Evolutionary conservation across 148 eudicot genomes (phyloP).

Genomic region (Cornus controversa): DNA sequence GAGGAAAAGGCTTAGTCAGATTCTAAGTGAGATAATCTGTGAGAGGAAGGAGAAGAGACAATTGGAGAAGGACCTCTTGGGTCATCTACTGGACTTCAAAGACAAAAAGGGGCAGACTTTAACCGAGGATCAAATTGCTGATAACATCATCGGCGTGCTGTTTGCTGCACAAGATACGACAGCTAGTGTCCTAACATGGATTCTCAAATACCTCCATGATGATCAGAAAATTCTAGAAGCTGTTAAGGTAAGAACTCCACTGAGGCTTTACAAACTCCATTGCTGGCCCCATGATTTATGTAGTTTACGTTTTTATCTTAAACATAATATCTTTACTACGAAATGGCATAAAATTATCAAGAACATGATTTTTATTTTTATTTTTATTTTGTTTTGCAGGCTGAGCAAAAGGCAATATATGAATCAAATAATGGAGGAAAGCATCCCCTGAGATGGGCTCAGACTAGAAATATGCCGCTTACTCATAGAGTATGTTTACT

Average conservation of each 20-base stretch:
- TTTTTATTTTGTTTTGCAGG: conserved; percentile 31
- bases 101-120: conserved; percentile 53
- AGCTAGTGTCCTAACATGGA: conserved; percentile 85
- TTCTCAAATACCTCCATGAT: conserved; percentile 71
- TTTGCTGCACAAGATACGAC: conserved; percentile 96
- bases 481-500: conserved; percentile 59
- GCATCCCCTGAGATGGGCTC: conserved; percentile 63
- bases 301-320: neutral
- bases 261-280: conserved; percentile 2
- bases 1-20: conserved; percentile 48
- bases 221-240: conserved; percentile 41
- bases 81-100: conserved; percentile 57
- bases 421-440: conserved; percentile 51
- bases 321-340: neutral
- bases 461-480: conserved; percentile 67
- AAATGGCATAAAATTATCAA: neutral
- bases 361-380: neutral
- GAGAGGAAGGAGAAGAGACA: conserved; percentile 65
- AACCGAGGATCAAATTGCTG: conserved; percentile 59
- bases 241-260: conserved; percentile 46
- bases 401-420: conserved; percentile 55
- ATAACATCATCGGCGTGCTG: conserved; percentile 79
- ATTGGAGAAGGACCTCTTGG: conserved; percentile 50
- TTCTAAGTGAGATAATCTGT: conserved; percentile 51
- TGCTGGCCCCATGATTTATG: neutral